Evolutionary conservation across 345 rosid genomes (phyloP).

Genomic region (Tarenaya hassleriana): DNA sequence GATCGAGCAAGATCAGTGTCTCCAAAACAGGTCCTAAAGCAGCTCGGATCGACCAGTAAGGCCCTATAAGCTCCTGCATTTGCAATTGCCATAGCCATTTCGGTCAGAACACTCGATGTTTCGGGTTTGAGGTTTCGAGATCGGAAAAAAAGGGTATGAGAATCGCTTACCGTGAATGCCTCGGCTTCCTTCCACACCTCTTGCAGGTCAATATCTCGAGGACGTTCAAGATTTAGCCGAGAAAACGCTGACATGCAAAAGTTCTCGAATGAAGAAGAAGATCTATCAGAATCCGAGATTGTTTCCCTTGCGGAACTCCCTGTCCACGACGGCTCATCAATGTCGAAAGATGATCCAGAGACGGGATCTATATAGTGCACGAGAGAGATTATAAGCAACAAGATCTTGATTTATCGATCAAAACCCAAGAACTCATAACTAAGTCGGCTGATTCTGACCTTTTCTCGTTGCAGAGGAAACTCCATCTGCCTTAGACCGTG

Average conservation of each 20-base stretch:
- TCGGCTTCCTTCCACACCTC: slow-evolving; percentile 58
- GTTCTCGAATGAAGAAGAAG: slow-evolving; percentile 50
- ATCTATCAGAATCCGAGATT: slow-evolving; percentile 30
- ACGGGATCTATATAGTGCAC: slow-evolving; percentile 29
- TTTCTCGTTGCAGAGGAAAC: slow-evolving; percentile 4
- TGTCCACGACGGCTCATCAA: slow-evolving; percentile 13
- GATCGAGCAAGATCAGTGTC: slow-evolving; percentile 74
- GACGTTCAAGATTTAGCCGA: slow-evolving; percentile 54
- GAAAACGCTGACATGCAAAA: slow-evolving; percentile 62
- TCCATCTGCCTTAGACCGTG: slow-evolving; percentile 5
- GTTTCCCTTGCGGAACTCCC: slow-evolving; percentile 19
- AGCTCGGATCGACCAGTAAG: slow-evolving; percentile 92
- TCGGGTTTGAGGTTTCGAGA: too few species aligned
- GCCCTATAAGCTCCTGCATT: slow-evolving; percentile 66
- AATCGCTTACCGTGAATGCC: slow-evolving; percentile 52
- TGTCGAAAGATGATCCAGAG: slow-evolving; percentile 21
- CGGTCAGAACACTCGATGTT: background rate
- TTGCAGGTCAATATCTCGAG: slow-evolving; percentile 38
- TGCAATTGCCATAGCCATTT: too few species aligned
- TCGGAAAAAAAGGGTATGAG: slow-evolving; percentile 1
- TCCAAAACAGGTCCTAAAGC: slow-evolving; percentile 82
- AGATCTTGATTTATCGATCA: slow-evolving; percentile 8
- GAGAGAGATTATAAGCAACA: slow-evolving; percentile 16
- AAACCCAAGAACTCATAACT: too few species aligned
- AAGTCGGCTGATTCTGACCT: slow-evolving; percentile 15